Base-by-base conservation (phyloP, 73 alveolate species). In the Effrenium voratum region DNA sequence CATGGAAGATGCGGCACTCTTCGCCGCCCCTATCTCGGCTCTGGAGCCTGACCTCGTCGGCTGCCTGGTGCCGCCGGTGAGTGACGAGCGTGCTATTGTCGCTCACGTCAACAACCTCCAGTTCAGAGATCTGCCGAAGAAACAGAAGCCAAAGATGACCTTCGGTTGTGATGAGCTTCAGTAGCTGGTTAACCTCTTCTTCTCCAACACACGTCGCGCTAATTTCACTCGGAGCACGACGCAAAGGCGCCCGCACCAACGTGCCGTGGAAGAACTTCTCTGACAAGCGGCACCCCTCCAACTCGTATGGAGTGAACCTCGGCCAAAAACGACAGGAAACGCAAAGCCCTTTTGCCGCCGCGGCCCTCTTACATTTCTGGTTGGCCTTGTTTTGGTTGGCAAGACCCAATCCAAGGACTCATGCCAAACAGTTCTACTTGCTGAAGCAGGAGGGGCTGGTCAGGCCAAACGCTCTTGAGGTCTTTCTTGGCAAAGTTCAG, bases 181-280 rank as follows among this genome's bases (percentile, higher is more conserved):
- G n/a, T 24, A 81, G 32, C 73, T 81, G n/a, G n/a, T 49, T 4
- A 16, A 81, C 32, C 12, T 81, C 92, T 12, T 26, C 73, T 24
- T 49, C 73, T 34, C 73, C 92, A 6, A 81, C 8, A 34, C 32
- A 49, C n/a, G n/a, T 6, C 36, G 49, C 45, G 5, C 73, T 81
- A 73, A 81, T 81, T 32, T 81, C 92, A 34, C 92, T 81, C 50
- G 72, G 34, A 26, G 50, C 6, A 12, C 49, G 36, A 5, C 92
- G 92, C 92, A 81, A 8, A 24, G 92, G 92, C 2, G 92, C 92
- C 0, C 92, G 92, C 44, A 81, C 46, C 50, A 81, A 36, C n/a
- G 92, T 81, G 46, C 92, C 92, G 15, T 49, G 75, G 55, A 47
- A 81, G 73, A 30, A 24, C 36, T 59, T 36, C 30, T 32, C 46